Conservation (phyloP, 768 basidiomycete species). For the Hydnomerulius pinastri region DNA sequence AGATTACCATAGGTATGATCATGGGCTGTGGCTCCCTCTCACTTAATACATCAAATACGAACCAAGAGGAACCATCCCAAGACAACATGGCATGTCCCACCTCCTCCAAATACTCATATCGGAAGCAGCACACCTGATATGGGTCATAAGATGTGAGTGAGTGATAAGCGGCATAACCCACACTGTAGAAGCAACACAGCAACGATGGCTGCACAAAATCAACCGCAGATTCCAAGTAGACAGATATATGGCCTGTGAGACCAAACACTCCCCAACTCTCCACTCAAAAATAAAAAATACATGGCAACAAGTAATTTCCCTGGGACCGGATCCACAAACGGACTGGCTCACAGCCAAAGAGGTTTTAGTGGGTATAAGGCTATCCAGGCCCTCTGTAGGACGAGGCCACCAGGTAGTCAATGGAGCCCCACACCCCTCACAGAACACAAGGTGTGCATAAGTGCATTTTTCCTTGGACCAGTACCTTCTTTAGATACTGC, state of each 20-base stretch:
- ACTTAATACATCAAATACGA: too few relatives aligned
- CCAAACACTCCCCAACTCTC: too few relatives aligned
- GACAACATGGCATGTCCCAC: too few relatives aligned
- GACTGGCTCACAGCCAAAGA: constrained; percentile 21
- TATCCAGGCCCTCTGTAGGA: constrained; percentile 1
- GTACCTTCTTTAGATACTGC: neutral
- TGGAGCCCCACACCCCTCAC: constrained; percentile 2
- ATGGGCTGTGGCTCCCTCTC: too few relatives aligned
- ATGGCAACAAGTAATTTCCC: too few relatives aligned
- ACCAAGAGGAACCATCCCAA: too few relatives aligned
- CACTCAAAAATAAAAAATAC: too few relatives aligned
- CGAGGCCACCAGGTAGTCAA: neutral
- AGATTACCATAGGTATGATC: too few relatives aligned
- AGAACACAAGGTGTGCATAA: neutral
- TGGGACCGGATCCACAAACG: constrained; percentile 8
- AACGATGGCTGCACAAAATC: constrained; percentile 16
- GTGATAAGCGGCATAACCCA: constrained; percentile 18
- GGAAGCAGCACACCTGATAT: constrained; percentile 32
- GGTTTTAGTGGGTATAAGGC: constrained; percentile 38
- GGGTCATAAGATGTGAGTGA: constrained; percentile 31
- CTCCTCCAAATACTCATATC: constrained; percentile 11
- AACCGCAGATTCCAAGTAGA: constrained; percentile 20
- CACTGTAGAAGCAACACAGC: constrained; percentile 2
- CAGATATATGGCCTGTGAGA: constrained; percentile 3
- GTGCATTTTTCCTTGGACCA: too few relatives aligned